Evolutionary conservation across 2,329 filamentous ascomycete species (phyloP), one percentile per base, ranked within the genome.

Genomic region (Cladosporium oxysporum): DNA sequence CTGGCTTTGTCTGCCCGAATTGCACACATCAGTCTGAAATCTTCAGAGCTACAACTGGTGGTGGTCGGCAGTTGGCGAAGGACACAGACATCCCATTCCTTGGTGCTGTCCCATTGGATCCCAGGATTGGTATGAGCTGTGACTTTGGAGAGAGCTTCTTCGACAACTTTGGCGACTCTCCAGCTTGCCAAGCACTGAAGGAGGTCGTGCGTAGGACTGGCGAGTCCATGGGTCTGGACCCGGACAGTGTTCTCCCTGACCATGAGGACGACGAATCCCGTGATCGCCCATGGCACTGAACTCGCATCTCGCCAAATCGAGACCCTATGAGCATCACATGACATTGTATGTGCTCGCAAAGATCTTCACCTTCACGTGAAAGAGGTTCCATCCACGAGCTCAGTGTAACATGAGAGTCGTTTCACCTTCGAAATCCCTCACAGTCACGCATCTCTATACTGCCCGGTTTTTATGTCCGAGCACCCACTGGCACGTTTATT

Each of bases 111-210:
- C 95, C 95, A 44, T 81, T 99, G 62, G 95, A 99, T 75, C 94
- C 95, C 3, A 84, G 94, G 68, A 97, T 99, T 71, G 91, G 95
- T 10, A 96, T 97, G 91, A 90, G 93, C 2, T 97, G 94, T 75
- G 95, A 99, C 78, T 97, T 91, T 78, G 95, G 96, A 5, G 95
- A 99, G 85, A 97, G 93, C 79, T 99, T 96, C 79, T 91, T 98
- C 75, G 93, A 98, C 75, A 90, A 88, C 28, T 99, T 92, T 78
- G 92, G 94, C 0, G 93, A 98, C 72, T 97, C 92, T 71, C 94
- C 95, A 37, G 93, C 95, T 1, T 96, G 92, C 74, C 82, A 85
- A 71, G 93, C 94, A 3, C 87, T 99, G 67, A 90, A 88, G 79
- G 83, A 83, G 41, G 93, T 99, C 11, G 93, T 99, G 41, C 87